Conservation (phyloP, 208 protist species). For the Lotmaria passim region DNA sequence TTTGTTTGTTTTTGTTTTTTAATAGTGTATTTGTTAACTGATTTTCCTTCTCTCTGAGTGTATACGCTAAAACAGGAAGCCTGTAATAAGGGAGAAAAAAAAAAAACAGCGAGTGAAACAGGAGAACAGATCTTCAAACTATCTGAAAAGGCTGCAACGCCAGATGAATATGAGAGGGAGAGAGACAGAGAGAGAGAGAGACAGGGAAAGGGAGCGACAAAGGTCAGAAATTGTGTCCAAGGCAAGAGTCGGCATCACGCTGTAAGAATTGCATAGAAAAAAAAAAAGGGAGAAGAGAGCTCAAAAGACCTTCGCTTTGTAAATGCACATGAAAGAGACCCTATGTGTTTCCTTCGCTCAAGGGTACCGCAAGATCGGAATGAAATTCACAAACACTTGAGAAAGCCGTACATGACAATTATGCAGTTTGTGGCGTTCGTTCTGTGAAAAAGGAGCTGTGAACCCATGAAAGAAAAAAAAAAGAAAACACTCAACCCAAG, state of each 20-base stretch:
- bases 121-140: background rate
- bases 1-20: slow-evolving; percentile 28
- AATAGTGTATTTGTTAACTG: background rate
- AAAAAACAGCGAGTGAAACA: no score
- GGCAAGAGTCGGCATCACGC: no score
- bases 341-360: no score
- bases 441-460: no score
- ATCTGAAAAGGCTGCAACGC: background rate
- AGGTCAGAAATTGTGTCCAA: background rate
- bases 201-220: background rate
- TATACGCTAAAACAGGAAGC: background rate
- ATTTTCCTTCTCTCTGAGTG: background rate
- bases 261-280: no score
- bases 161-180: background rate
- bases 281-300: no score
- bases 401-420: no score
- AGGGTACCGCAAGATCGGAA: no score
- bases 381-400: no score
- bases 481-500: background rate
- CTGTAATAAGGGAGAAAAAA: background rate
- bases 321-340: no score
- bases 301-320: no score
- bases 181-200: background rate
- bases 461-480: background rate
- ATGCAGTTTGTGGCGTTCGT: no score